A percentile compares a stretch with the other conserved stretches of the same genome.
Conservation (phyloP, 2,329 filamentous ascomycete species). For the Podosphaera xanthii region DNA sequence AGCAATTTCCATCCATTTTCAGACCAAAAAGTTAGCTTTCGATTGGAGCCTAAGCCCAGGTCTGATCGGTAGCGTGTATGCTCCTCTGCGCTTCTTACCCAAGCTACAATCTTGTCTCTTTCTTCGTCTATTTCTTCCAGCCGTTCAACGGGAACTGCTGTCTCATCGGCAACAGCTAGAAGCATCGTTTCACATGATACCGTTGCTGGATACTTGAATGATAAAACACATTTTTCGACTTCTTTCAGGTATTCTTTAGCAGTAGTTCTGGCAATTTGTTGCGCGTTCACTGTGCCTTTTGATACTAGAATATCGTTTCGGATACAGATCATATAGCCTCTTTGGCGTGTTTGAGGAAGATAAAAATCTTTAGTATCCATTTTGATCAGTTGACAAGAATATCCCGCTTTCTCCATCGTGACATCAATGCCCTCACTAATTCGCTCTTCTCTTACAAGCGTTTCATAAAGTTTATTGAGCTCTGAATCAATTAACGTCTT, state of each 20-base stretch:
- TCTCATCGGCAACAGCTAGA: slow-evolving; percentile 23
- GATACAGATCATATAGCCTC: slow-evolving; percentile 37
- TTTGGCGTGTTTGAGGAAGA: slow-evolving; percentile 43
- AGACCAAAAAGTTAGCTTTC: slow-evolving; percentile 36
- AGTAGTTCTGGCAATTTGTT: background rate
- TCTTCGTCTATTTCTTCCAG: slow-evolving; percentile 10
- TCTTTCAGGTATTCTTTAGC: slow-evolving; percentile 1
- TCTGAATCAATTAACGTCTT: background rate
- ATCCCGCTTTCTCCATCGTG: slow-evolving; percentile 22
- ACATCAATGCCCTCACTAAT: slow-evolving; percentile 5
- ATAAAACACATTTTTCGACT: slow-evolving; percentile 3
- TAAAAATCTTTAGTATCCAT: slow-evolving; percentile 52
- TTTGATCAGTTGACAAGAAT: slow-evolving; percentile 24
- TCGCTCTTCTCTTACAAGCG: background rate
- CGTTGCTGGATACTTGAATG: slow-evolving; percentile 29
- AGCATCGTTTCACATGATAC: slow-evolving; percentile 39
- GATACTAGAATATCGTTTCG: slow-evolving; percentile 14
- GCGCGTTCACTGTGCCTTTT: background rate
- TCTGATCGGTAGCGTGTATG: slow-evolving; percentile 32
- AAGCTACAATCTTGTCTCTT: slow-evolving; percentile 17
- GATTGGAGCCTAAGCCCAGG: slow-evolving; percentile 26
- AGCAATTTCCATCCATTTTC: slow-evolving; percentile 27
- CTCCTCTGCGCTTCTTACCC: slow-evolving; percentile 32
- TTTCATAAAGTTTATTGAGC: background rate
- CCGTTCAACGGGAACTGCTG: slow-evolving; percentile 20